Evolutionary conservation across 2,329 filamentous ascomycete species (phyloP), one percentile per base, ranked within the genome.

Genomic region (Lachnellula willkommii): DNA sequence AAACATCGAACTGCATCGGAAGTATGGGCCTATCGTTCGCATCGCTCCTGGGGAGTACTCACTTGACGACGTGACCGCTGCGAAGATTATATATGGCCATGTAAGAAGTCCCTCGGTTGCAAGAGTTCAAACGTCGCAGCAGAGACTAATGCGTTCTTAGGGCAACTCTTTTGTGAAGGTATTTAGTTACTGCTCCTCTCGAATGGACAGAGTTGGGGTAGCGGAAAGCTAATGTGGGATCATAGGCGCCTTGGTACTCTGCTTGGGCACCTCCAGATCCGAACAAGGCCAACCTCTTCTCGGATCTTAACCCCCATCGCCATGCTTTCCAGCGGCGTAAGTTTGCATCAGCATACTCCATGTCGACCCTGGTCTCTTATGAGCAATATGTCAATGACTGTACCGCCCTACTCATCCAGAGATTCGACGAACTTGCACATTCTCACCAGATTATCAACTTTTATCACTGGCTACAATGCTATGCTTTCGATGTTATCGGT

Each of bases 31-130:
- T 0, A 65, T 79, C n/a, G 72, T 79, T 1, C 75, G 77, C 0
- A 72, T 79, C 53, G 75, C 74, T 0, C 77, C 77, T 0, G 71
- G 76, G 17, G 72, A 78, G 7, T 79, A 78, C 53, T 77, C 73
- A 37, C 68, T 81, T 57, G 69, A 69, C 36, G 72, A 77, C 52
- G 65, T 70, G 0, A 63, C 71, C 0, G 75, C 74, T 0, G 59
- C 72, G 2, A 76, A 74, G 53, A 66, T 60, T 0, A 71, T 79
- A 28, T 78, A 78, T 56, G 72, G 73, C 6, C 66, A 69, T 7
- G 70, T 71, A 1, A 72, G 69, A 20, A 8, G 26, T 8, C 26
- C 26, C 26, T 9, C 7, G 26, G 8, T 28, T 28, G 7, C 26
- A 9, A 8, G 26, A 28, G 26, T 39, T 7, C 12, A 14, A 39